Evolutionary conservation across 345 rosid genomes (phyloP).

Genomic region (Rhodomyrtus tomentosa): DNA sequence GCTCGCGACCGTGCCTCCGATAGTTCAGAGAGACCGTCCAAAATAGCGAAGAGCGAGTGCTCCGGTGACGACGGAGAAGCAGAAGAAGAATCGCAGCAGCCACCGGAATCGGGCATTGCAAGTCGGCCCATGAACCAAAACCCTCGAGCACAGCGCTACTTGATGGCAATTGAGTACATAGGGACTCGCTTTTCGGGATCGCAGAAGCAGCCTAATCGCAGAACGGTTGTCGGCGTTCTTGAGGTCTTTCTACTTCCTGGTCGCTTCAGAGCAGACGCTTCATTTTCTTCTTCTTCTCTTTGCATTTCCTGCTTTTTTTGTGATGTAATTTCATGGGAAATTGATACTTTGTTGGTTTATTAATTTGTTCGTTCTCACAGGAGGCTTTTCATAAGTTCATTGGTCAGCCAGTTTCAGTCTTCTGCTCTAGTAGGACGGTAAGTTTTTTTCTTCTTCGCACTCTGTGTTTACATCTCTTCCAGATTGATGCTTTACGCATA

Average conservation of each 20-base stretch:
- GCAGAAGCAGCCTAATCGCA: slow-evolving; percentile 55
- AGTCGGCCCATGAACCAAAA: slow-evolving; percentile 30
- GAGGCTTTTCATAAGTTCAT: slow-evolving; percentile 78
- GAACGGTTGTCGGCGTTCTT: slow-evolving; percentile 78
- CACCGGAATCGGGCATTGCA: slow-evolving; percentile 7
- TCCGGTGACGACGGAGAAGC: slow-evolving; percentile 11
- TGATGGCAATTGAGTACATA: slow-evolving; percentile 74
- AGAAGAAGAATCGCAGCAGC: slow-evolving; percentile 7
- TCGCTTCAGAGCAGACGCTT: neutral
- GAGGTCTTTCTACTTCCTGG: slow-evolving; percentile 29
- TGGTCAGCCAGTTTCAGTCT: slow-evolving; percentile 73
- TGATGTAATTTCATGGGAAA: neutral
- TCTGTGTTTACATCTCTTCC: neutral
- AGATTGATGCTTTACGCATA: neutral
- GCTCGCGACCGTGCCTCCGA: slow-evolving; percentile 12
- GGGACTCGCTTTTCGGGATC: slow-evolving; percentile 87
- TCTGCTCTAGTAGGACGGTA: slow-evolving; percentile 84
- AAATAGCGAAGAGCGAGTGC: slow-evolving; percentile 35
- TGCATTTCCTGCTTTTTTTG: neutral
- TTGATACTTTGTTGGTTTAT: neutral
- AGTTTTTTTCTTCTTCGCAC: slow-evolving; percentile 9
- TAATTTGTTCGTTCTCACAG: slow-evolving; percentile 12
- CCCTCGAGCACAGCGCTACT: slow-evolving; percentile 63
- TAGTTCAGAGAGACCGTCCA: slow-evolving; percentile 24
- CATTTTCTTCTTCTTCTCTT: neutral